Evolutionary conservation across 768 basidiomycete genomes (phyloP).

Genomic region (Suillus occidentalis): DNA sequence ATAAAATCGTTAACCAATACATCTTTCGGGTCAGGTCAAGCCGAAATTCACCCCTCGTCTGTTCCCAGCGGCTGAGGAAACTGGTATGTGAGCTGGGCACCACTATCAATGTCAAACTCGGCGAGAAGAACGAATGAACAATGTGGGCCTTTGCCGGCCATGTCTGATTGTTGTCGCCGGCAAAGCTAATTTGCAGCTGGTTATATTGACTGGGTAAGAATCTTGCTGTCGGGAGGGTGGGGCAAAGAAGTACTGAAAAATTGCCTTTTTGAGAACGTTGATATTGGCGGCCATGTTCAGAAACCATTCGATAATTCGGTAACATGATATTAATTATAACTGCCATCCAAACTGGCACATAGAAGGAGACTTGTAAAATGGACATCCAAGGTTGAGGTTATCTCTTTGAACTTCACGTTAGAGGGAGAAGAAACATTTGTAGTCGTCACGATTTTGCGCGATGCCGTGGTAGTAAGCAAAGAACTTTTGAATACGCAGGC

Average conservation of each 20-base stretch:
- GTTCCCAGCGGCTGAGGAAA: conserved; percentile 93
- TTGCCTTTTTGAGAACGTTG: background rate
- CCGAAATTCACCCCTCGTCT: conserved; percentile 78
- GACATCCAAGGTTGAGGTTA: background rate
- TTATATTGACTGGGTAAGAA: background rate
- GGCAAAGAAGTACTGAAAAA: background rate
- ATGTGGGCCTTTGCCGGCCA: conserved; percentile 69
- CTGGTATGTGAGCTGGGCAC: conserved; percentile 92
- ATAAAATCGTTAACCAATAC: conserved; percentile 6
- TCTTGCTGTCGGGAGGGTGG: background rate
- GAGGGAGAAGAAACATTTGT: too few relatives aligned
- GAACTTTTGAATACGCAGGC: background rate
- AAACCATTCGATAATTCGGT: background rate
- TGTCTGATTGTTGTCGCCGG: conserved; percentile 21
- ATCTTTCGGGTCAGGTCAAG: conserved; percentile 4
- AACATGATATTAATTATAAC: background rate
- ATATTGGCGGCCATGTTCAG: background rate
- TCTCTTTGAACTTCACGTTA: too few relatives aligned
- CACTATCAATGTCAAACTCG: conserved; percentile 98
- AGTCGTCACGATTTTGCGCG: background rate
- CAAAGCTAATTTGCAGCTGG: background rate
- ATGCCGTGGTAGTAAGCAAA: background rate
- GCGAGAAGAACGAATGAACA: conserved; percentile 94
- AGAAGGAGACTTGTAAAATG: background rate
- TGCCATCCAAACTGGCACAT: background rate